Conservation (phyloP, 2,329 filamentous ascomycete species). For the Nemania diffusa region DNA sequence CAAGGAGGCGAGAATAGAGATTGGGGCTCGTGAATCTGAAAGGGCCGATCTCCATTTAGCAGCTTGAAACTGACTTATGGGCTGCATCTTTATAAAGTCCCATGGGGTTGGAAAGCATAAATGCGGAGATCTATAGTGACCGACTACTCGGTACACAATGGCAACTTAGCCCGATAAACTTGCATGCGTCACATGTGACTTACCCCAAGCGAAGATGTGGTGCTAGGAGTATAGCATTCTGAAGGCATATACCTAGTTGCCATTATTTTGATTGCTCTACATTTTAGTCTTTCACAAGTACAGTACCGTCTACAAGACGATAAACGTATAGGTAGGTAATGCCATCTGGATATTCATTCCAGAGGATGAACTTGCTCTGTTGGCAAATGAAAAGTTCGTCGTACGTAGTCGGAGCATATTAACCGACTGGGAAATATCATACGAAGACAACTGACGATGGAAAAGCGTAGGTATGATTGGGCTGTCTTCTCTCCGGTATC, state of each 20-base stretch:
- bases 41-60: neutral
- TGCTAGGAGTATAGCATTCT: neutral
- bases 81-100: conserved; percentile 11
- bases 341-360: neutral
- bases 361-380: neutral
- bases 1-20: neutral
- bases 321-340: neutral
- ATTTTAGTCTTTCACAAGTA: neutral
- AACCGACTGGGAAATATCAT: conserved; percentile 1
- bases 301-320: neutral
- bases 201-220: neutral
- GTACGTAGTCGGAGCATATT: neutral
- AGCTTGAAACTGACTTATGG: neutral
- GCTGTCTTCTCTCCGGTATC: neutral
- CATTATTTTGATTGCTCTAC: neutral
- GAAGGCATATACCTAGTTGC: neutral
- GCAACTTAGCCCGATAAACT: conserved; percentile 15
- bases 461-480: neutral
- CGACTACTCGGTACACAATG: conserved; percentile 9
- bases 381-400: neutral
- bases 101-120: neutral
- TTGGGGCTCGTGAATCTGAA: neutral
- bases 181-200: conserved; percentile 20
- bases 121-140: conserved; percentile 20
- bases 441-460: neutral